Conservation (phyloP, 768 basidiomycete genomes). For the Russula sp. region DNA sequence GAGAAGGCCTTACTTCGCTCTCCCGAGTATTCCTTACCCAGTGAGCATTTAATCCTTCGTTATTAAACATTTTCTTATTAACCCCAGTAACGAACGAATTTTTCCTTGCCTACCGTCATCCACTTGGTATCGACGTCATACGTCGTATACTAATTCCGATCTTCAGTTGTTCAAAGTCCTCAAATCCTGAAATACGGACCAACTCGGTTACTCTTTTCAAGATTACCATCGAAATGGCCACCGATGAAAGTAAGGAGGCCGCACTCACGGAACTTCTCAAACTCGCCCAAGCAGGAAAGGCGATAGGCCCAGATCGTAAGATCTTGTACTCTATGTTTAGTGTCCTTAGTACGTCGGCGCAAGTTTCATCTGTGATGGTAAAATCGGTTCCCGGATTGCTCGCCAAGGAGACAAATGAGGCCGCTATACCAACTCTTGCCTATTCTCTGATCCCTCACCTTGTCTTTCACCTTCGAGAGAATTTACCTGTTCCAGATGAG, state of each 20-base stretch:
- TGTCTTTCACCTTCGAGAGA: conserved; percentile 46
- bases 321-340: conserved; percentile 77
- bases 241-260: conserved; percentile 42
- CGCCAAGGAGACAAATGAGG: conserved; percentile 78
- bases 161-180: conserved; percentile 72
- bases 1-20: conserved; percentile 81
- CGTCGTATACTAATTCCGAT: conserved; percentile 55
- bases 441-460: conserved; percentile 60
- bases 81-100: conserved; percentile 55
- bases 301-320: conserved; percentile 83
- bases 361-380: conserved; percentile 48
- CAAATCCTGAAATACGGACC: conserved; percentile 56
- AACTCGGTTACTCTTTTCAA: conserved; percentile 59
- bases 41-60: conserved; percentile 41
- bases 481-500: conserved; percentile 45
- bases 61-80: conserved; percentile 17
- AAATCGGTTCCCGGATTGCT: conserved; percentile 46
- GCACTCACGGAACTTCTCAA: conserved; percentile 64
- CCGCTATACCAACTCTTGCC: conserved; percentile 53
- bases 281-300: conserved; percentile 82
- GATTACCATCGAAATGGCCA: conserved; percentile 39
- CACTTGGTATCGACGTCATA: conserved; percentile 49
- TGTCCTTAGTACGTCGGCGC: conserved; percentile 46
- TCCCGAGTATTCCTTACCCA: conserved; percentile 69
- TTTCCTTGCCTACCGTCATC: conserved; percentile 51